Conservation (phyloP, 164 flowering plant species). For the Warburgia ugandensis region DNA sequence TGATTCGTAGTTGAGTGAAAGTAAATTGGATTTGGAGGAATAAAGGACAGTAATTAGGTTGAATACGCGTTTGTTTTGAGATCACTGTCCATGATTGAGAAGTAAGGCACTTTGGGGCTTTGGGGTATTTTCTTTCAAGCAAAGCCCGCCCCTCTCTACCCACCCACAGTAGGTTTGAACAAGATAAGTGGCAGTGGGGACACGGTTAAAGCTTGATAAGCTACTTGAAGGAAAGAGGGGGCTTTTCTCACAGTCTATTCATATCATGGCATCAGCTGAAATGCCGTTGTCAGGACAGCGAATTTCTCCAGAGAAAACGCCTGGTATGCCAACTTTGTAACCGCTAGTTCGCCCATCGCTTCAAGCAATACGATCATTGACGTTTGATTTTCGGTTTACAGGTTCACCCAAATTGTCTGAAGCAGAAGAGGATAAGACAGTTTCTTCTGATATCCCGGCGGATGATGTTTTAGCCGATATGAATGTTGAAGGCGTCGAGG, state of each 20-base stretch:
- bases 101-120: too few relatives aligned
- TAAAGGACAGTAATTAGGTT: too few relatives aligned
- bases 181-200: constrained; percentile 34
- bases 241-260: constrained; percentile 10
- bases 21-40: too few relatives aligned
- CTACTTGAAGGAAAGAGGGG: constrained; percentile 15
- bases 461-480: constrained; percentile 18
- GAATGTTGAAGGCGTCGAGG: constrained; percentile 11
- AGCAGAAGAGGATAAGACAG: constrained; percentile 8
- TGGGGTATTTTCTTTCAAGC: too few relatives aligned
- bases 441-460: constrained; percentile 16
- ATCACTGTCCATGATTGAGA: too few relatives aligned
- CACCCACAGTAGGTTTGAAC: too few relatives aligned
- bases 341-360: constrained; percentile 25
- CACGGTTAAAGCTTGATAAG: constrained; percentile 27
- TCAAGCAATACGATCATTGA: constrained; percentile 48
- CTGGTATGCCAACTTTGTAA: constrained; percentile 16
- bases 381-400: constrained; percentile 37
- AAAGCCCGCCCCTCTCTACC: too few relatives aligned
- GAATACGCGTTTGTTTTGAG: too few relatives aligned
- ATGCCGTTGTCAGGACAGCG: constrained; percentile 13
- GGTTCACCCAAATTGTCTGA: constrained; percentile 20
- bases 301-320: constrained; percentile 22
- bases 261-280: constrained; percentile 15
- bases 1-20: too few relatives aligned